Evolutionary conservation across 108 stramenopile genomes (phyloP).

Genomic region (Nitzschia inconspicua): DNA sequence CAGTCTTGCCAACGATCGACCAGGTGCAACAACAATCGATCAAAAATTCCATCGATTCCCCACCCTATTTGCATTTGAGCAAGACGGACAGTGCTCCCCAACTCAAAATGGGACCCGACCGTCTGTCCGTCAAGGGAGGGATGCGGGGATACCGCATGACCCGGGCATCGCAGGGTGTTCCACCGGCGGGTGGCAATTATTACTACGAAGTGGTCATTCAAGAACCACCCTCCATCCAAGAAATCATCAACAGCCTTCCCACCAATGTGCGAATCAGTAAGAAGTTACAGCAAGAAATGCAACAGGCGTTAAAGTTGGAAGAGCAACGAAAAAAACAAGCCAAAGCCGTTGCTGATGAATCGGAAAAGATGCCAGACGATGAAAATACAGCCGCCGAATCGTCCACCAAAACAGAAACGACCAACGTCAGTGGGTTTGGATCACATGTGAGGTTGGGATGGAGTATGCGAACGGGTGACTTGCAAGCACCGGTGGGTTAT

Average conservation of each 20-base stretch:
- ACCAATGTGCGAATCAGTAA: conserved; percentile 39
- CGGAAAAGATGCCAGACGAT: neutral
- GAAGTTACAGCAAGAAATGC: conserved; percentile 44
- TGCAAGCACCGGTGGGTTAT: conserved; percentile 96
- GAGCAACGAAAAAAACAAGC: too few species aligned
- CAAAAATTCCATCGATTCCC: conserved; percentile 53
- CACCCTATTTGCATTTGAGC: conserved; percentile 72
- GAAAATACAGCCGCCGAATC: neutral
- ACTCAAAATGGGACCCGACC: conserved; percentile 33
- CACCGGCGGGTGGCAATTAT: conserved; percentile 39
- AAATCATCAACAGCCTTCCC: conserved; percentile 34
- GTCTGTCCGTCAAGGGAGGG: conserved; percentile 49
- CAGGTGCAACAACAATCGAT: conserved; percentile 49
- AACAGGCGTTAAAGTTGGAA: conserved; percentile 33
- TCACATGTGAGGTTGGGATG: conserved; percentile 84
- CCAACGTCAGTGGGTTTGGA: conserved; percentile 23
- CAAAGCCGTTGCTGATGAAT: too few species aligned
- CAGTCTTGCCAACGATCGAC: conserved; percentile 49
- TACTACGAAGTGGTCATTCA: conserved; percentile 65
- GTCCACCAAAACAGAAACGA: neutral
- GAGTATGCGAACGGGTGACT: conserved; percentile 80
- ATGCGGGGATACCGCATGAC: conserved; percentile 88
- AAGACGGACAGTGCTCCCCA: conserved; percentile 80
- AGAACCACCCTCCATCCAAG: conserved; percentile 33
- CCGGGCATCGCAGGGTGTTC: conserved; percentile 72